These are phyloP conservation scores for Blastobotrys capitulatus DNA, from an alignment of 1,139 yeast genomes.

Conservation along the genomic window DNA sequence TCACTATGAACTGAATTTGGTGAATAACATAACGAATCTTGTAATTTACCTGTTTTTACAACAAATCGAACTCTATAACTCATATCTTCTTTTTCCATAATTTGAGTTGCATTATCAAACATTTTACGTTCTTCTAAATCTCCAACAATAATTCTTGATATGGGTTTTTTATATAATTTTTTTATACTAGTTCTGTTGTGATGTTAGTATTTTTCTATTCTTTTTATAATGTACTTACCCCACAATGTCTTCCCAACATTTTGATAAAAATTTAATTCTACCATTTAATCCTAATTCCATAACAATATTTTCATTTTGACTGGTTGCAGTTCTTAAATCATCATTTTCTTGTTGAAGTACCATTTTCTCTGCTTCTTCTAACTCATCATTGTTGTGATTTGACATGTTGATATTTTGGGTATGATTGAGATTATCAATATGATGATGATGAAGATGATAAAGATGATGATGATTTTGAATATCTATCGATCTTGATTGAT, in stretches of 20 bases:
- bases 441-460: background rate
- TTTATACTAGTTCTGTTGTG: conserved; percentile 51
- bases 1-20: background rate
- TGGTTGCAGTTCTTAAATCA: conserved; percentile 44
- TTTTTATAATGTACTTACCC: conserved; percentile 24
- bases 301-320: conserved; percentile 72
- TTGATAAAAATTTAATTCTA: conserved; percentile 64
- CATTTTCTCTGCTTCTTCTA: background rate
- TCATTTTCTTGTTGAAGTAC: conserved; percentile 21
- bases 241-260: conserved; percentile 70
- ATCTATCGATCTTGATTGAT: background rate
- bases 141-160: conserved; percentile 64
- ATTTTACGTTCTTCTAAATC: conserved; percentile 59
- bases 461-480: background rate
- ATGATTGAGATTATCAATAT: no score
- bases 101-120: conserved; percentile 62
- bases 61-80: conserved; percentile 73
- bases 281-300: conserved; percentile 81
- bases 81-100: conserved; percentile 68
- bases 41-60: conserved; percentile 29
- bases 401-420: background rate
- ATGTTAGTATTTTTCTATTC: background rate
- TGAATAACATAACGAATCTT: background rate
- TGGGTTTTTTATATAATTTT: conserved; percentile 53
- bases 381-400: background rate